phyloP scores from a whole-genome alignment of 1,139 yeast genomes.

The Casaregolazyma lundiana region DNA sequence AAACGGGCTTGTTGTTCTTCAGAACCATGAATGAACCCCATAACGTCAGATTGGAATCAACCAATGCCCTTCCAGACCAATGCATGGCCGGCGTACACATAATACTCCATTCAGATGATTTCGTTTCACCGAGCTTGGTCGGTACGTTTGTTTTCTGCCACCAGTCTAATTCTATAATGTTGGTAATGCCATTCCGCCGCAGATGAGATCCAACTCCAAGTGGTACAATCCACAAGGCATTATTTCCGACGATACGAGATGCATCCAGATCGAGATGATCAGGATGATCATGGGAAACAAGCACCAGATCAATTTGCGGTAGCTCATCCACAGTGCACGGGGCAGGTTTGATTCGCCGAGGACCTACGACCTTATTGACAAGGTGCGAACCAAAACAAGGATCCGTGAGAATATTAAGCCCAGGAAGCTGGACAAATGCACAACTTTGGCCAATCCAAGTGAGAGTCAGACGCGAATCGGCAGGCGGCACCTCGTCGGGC shows the following conservation, averaged over 20 bases:
- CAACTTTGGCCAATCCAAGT: slow-evolving; percentile 97
- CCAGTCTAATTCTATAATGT: slow-evolving; percentile 75
- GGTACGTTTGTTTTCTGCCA: slow-evolving; percentile 64
- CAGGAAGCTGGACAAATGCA: slow-evolving; percentile 64
- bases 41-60: slow-evolving; percentile 72
- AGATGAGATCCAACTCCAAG: slow-evolving; percentile 63
- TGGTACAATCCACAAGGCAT: slow-evolving; percentile 80
- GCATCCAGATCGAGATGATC: slow-evolving; percentile 77
- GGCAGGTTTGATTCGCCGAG: slow-evolving; percentile 68
- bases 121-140: slow-evolving; percentile 35
- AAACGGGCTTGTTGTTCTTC: slow-evolving; percentile 60
- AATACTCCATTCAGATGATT: slow-evolving; percentile 65
- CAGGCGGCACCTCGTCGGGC: slow-evolving; percentile 23
- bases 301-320: slow-evolving; percentile 62
- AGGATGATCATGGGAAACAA: slow-evolving; percentile 93
- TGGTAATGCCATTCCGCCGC: slow-evolving; percentile 51
- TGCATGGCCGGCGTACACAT: slow-evolving; percentile 97
- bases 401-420: slow-evolving; percentile 74
- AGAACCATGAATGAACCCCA: slow-evolving; percentile 84
- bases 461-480: slow-evolving; percentile 51
- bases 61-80: slow-evolving; percentile 82
- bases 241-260: slow-evolving; percentile 53
- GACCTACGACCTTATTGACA: slow-evolving; percentile 64
- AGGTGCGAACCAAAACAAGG: slow-evolving; percentile 74
- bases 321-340: slow-evolving; percentile 64